Evolutionary conservation across 768 basidiomycete species (phyloP), one percentile per base, ranked within the genome.

Genomic region (Tulasnella sp.): DNA sequence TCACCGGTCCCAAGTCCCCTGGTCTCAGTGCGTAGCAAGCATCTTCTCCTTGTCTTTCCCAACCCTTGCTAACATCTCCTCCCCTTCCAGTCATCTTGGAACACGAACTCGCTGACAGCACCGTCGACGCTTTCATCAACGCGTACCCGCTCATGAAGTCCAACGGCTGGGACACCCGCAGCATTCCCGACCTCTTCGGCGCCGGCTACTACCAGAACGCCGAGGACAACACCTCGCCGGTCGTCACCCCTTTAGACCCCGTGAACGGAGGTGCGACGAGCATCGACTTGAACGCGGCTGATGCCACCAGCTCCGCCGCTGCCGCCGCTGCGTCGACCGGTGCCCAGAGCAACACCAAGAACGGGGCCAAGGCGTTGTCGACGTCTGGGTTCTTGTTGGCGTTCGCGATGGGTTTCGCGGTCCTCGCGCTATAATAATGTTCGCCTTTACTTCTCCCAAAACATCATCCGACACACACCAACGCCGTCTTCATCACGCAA

Each of bases 71-170:
- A 29, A 65, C 34, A 6, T 0, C 2, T 17, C 8, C 5, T 22
- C 16, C 39, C 39, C n/a, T 29, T 29, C n/a, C 17, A 72, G 71
- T 93, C 74, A 83, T 92, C 69, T 84, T 97, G 73, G 90, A 96
- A 78, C 95, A 98, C 79, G 95, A 97, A 80, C 81, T 89, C 29
- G 84, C 83, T 35, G 80, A 85, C 44, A 78, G 81, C 75, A 82
- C 89, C 39, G 88, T 93, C 29, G 75, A 82, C 40, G 86, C 87
- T 3, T 95, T 95, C 80, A 87, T 89, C 0, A 80, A 81, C 47
- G 84, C 85, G 12, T 92, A 84, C 78, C 87, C 89, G 4, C 74
- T 86, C 44, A 87, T 94, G 79, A 81, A 82, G 74, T 76, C 83
- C 6, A 87, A 89, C 76, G 89, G 88, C 14, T 98, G 95, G 95